Evolutionary conservation across 2,329 filamentous ascomycete species (phyloP), one percentile per base, ranked within the genome.

Genomic region (Botryosphaeria agaves): DNA sequence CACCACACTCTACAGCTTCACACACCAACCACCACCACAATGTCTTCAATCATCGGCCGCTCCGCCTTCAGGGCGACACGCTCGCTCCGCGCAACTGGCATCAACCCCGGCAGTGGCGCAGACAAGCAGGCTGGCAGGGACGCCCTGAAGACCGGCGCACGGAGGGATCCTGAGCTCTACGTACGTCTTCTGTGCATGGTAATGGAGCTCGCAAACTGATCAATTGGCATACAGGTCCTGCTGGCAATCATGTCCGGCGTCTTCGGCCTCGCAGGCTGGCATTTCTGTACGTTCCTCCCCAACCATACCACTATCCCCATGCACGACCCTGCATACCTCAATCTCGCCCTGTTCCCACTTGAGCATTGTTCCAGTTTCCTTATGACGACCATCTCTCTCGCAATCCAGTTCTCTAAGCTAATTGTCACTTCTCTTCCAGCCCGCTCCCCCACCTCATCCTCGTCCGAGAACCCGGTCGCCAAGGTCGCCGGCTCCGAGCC

Each of bases 201-300:
- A 9, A 9, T 16, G 34, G 19, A 26, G 23, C 19, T 26, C 20
- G 24, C 18, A 18, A 18, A 29, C 20, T 25, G 23, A 31, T 32
- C 23, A 32, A 26, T 12, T 15, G 4, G 14, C 18, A 11, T 16
- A 12, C 48, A 95, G 89, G 74, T 95, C 50, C 78, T 98, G 42
- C 71, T 85, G 40, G 81, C 73, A 51, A 76, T 95, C 55, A 93
- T 95, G 83, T 75, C 78, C 47, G 76, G 76, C 54, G 79, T 82
- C 47, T 79, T 94, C 51, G 75, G 76, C 49, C 74, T 89, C 46
- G 87, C 82, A 43, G 87, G 87, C 53, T 92, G 76, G 73, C 83
- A 85, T 63, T 81, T 89, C 48, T 78, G 78, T 81, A 68, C 52
- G 59, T n/a, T n/a, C n/a, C n/a, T n/a, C n/a, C n/a, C n/a, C n/a